Percentiles rank a stretch among this genome's conserved stretches.
phyloP scores from a whole-genome alignment of 148 eudicot species.

The Cornus florida region DNA sequence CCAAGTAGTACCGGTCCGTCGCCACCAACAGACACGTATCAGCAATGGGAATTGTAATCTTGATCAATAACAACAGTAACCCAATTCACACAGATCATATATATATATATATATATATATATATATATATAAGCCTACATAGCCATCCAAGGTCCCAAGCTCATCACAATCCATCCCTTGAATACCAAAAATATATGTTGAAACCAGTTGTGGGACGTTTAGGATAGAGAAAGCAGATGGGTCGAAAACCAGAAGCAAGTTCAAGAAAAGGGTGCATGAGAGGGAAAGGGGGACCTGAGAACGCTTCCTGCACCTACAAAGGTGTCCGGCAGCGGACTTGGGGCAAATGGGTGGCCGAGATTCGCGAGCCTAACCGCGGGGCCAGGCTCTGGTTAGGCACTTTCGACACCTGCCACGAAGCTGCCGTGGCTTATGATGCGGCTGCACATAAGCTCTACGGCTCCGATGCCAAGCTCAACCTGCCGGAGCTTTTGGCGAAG shows the following conservation, averaged over 20 bases:
- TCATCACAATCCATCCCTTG: conserved; percentile 9
- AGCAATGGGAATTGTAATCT: background rate
- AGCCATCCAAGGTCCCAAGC: background rate
- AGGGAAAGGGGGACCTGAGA: conserved; percentile 97
- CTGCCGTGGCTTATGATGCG: conserved; percentile 82
- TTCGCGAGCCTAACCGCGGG: conserved; percentile 93
- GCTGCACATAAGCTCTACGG: conserved; percentile 85
- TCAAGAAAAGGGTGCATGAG: conserved; percentile 94
- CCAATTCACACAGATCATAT: background rate
- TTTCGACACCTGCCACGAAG: conserved; percentile 63
- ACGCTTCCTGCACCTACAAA: conserved; percentile 76
- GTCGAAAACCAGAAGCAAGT: conserved; percentile 34
- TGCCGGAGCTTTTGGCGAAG: conserved; percentile 45
- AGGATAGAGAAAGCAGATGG: conserved; percentile 32
- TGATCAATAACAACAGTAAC: background rate
- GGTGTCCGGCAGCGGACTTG: conserved; percentile 98
- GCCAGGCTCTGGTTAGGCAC: conserved; percentile 97
- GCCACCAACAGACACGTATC: background rate
- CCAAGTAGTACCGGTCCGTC: background rate
- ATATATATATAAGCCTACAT: background rate
- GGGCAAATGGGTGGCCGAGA: conserved; percentile 99
- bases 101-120: background rate
- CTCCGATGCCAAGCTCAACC: conserved; percentile 69
- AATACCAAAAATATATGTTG: conserved; percentile 25
- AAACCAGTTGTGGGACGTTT: conserved; percentile 22